Percentiles rank a stretch among this genome's conserved stretches.
Conservation (phyloP, 139 green algal species). For the Chlamydomonas incerta region DNA sequence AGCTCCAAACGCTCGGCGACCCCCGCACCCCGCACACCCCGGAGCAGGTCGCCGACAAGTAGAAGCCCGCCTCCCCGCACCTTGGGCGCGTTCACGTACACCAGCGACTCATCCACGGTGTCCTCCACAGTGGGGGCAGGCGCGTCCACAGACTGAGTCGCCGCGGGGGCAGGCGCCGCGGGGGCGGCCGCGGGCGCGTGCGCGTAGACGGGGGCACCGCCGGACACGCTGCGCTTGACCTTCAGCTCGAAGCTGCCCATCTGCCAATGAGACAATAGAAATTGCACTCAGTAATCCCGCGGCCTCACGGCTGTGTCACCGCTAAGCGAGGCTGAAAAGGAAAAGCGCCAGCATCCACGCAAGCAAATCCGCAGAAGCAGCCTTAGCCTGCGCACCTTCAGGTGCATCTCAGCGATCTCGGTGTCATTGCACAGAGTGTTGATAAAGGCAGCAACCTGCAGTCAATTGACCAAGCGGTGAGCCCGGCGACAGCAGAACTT, state of each 20-base stretch:
- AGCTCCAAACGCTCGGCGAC: too few relatives aligned
- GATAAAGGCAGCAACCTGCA: constrained; percentile 82
- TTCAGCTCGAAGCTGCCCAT: constrained; percentile 82
- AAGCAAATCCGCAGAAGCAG: too few relatives aligned
- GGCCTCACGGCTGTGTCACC: too few relatives aligned
- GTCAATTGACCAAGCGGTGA: background rate
- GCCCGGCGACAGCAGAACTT: too few relatives aligned
- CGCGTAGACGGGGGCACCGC: background rate
- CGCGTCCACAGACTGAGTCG: background rate
- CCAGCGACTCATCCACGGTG: constrained; percentile 78
- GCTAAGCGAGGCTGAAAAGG: too few relatives aligned
- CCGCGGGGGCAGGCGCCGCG: constrained; percentile 31
- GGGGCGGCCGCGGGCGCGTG: constrained; percentile 10
- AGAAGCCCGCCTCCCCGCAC: too few relatives aligned
- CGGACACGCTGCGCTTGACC: constrained; percentile 70
- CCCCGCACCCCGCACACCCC: too few relatives aligned
- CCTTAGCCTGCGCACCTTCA: constrained; percentile 66
- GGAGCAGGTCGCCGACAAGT: too few relatives aligned
- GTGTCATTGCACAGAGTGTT: constrained; percentile 84
- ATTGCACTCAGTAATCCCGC: too few relatives aligned
- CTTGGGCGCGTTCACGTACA: constrained; percentile 80
- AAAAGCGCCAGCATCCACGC: too few relatives aligned
- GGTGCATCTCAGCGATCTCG: constrained; percentile 86
- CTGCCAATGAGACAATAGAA: too few relatives aligned
- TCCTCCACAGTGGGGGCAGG: constrained; percentile 53